Evolutionary conservation across 2,329 filamentous ascomycete species (phyloP).

Genomic region (Talaromyces atroroseus): DNA sequence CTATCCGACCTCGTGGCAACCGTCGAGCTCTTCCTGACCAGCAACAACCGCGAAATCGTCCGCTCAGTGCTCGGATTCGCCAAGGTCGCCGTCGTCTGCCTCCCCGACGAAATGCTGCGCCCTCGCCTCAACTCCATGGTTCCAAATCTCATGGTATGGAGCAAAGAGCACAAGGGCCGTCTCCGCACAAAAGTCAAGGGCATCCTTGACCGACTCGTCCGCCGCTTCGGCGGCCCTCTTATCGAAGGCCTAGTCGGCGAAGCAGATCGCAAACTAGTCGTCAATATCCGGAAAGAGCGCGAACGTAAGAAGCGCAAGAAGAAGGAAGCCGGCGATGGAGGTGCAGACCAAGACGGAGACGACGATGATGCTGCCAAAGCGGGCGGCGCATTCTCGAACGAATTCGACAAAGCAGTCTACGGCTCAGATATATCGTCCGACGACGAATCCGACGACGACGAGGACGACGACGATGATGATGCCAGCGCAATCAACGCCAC

Average conservation of each 20-base stretch:
- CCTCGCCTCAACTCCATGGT: slow-evolving; percentile 72
- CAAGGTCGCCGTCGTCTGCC: slow-evolving; percentile 85
- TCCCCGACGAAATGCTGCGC: slow-evolving; percentile 73
- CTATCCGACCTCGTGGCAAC: slow-evolving; percentile 84
- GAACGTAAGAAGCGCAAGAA: slow-evolving; percentile 89
- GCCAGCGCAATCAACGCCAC: slow-evolving; percentile 24
- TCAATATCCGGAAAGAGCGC: slow-evolving; percentile 91
- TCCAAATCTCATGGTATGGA: slow-evolving; percentile 91
- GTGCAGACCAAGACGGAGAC: slow-evolving; percentile 52
- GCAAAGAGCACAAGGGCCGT: slow-evolving; percentile 95
- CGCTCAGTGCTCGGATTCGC: slow-evolving; percentile 91
- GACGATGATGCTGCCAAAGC: slow-evolving; percentile 45
- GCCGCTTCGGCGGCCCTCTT: slow-evolving; percentile 77
- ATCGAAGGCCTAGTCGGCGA: slow-evolving; percentile 79
- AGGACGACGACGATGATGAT: slow-evolving; percentile 42
- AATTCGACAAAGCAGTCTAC: slow-evolving; percentile 94
- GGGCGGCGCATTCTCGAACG: slow-evolving; percentile 64
- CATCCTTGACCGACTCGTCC: slow-evolving; percentile 89
- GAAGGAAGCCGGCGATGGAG: slow-evolving; percentile 51
- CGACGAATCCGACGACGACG: slow-evolving; percentile 57
- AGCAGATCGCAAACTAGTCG: slow-evolving; percentile 79
- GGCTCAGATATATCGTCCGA: slow-evolving; percentile 58
- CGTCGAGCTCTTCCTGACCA: slow-evolving; percentile 92
- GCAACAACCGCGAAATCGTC: slow-evolving; percentile 95
- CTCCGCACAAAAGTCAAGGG: slow-evolving; percentile 98